Base-by-base conservation (phyloP, 2,329 filamentous ascomycete genomes). In the Trichoderma semiorbis region DNA sequence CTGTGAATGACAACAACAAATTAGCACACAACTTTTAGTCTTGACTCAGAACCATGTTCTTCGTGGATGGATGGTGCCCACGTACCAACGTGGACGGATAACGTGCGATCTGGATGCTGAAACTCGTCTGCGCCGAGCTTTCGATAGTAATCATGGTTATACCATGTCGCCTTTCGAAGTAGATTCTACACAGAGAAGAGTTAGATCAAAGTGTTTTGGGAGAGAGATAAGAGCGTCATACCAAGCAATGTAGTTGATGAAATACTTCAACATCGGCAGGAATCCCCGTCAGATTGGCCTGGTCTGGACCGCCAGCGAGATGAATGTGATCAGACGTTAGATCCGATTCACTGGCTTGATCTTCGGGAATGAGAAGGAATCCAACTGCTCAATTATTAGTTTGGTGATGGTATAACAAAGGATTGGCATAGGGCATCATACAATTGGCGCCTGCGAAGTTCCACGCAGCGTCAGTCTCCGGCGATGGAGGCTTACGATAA, bases 191-290 rank as follows among this genome's bases (percentile, higher is more conserved):
- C 2, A 11, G 18, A 47, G 8, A 21, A 21, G 7, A 21, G n/a
- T 47, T 21, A 47, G 43, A 10, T 21, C 3, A 47, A 11, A 47
- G 8, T 11, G 18, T 21, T 39, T 11, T 21, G 43, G 43, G 43
- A 21, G n/a, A 11, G 18, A n/a, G 8, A 47, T 21, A 10, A 7
- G 34, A 2, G 14, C 8, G 4, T 6, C 34, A 63, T 63, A 63
- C 60, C 60, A 63, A 43, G 60, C 60, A 63, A 39, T 63, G 60
- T 43, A 63, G 18, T 16, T 63, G 60, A 63, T 63, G 60, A 63
- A 63, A 63, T 12, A 63, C 60, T 28, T 63, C 60, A 24, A 63
- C 34, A 30, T 63, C 36, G 60, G 60, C 60, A 43, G 60, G 60
- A 63, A 39, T 39, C 8, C 60, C 60, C 24, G 34, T 63, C 34